These are phyloP conservation scores for Glomus cerebriforme DNA, from an alignment of 192 early-diverging fungal species.

Conservation along the genomic window DNA sequence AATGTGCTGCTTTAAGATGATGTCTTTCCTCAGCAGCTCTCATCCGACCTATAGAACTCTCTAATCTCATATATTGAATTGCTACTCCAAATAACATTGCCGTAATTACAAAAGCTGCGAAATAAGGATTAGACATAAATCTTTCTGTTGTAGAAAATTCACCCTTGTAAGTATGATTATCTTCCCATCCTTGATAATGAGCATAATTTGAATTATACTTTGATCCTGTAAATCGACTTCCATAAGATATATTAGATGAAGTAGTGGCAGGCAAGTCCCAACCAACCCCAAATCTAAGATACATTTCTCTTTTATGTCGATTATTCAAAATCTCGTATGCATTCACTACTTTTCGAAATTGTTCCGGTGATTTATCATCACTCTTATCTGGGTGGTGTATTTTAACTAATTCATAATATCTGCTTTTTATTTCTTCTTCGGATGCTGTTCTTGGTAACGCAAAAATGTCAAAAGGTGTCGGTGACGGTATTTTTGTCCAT, in stretches of 20 bases:
- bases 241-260: not conserved
- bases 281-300: constrained; percentile 34
- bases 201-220: too few relatives aligned
- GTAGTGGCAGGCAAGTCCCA: constrained; percentile 28
- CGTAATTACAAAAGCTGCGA: constrained; percentile 31
- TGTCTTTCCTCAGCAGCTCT: constrained; percentile 34
- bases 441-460: constrained; percentile 28
- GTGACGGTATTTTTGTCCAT: not conserved
- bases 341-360: constrained; percentile 34
- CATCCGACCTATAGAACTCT: not conserved
- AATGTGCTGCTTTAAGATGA: constrained; percentile 33
- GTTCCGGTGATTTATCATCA: constrained; percentile 11
- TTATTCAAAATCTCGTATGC: constrained; percentile 40
- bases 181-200: constrained; percentile 6
- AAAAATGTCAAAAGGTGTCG: constrained; percentile 37
- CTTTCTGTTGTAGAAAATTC: constrained; percentile 27
- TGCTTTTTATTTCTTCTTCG: constrained; percentile 32
- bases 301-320: constrained; percentile 24
- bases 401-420: constrained; percentile 40
- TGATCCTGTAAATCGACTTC: not conserved
- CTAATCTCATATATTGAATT: constrained; percentile 21
- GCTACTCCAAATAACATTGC: constrained; percentile 15
- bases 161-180: constrained; percentile 21
- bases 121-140: constrained; percentile 35
- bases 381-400: constrained; percentile 38